Evolutionary conservation across 106 monocot species (phyloP), one percentile per base, ranked within the genome.

Genomic region (Dendrobium chrysotoxum): DNA sequence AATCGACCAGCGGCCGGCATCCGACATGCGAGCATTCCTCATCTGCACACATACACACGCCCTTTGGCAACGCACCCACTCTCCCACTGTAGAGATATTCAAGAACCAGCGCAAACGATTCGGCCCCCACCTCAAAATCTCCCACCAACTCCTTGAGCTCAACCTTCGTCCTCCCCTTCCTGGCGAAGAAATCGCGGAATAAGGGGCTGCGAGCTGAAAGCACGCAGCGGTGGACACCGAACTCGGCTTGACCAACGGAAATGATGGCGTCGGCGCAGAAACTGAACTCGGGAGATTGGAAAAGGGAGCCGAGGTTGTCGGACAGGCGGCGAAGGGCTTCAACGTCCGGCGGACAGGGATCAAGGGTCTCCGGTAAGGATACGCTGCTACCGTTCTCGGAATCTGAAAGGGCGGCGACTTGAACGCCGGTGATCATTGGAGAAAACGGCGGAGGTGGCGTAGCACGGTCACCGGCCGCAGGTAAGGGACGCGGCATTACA

Each of bases 321-420:
- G 96, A 89, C 72, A 93, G 93, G 57, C 89, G 86, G 42, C 86
- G 89, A 68, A 96, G 93, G 53, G 93, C 91, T 41, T 90, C 89
- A 28, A 86, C 80, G 26, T 88, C 93, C 13, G 91, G 84, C 35
- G 75, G 67, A 20, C 18, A 15, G 44, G 23, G 28, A 77, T 10
- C 71, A 47, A 41, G 13, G 28, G 35, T 28, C 16, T 57, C 81
- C 23, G 79, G 20, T 83, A 71, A 70, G 85, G n/a, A 61, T 21
- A 23, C 80, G 84, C 81, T 77, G 81, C 89, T 81, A 81, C 82
- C 30, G 80, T 85, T 84, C 80, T 85, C 85, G 79, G 90, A 88
- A 74, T 92, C 87, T 46, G 85, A 79, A 31, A 85, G 83, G 57
- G 23, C 53, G 42, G 79, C 18, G 78, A 75, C 75, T 76, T 79